Conservation (phyloP, 2,329 filamentous ascomycete genomes). For the Cytospora mali region DNA sequence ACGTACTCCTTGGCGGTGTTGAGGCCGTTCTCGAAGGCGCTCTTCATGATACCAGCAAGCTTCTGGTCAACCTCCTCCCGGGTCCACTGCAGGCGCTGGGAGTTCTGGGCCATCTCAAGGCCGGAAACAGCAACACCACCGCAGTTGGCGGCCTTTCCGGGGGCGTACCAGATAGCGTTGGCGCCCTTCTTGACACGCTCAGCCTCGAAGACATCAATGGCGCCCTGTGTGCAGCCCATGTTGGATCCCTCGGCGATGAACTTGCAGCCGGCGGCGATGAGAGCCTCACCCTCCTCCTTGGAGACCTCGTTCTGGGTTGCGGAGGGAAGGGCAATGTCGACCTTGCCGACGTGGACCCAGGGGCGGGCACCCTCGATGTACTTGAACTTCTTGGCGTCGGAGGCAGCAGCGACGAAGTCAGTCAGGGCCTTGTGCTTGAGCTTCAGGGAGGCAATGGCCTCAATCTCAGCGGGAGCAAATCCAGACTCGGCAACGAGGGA, state of each 20-base stretch:
- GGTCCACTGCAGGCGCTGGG: constrained; percentile 78
- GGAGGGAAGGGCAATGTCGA: constrained; percentile 89
- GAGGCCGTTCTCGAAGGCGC: constrained; percentile 86
- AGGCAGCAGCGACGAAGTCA: constrained; percentile 43
- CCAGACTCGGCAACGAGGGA: constrained; percentile 72
- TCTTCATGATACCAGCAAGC: constrained; percentile 94
- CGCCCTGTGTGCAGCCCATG: constrained; percentile 97
- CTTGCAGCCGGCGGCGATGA: constrained; percentile 74
- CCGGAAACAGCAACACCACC: constrained; percentile 97
- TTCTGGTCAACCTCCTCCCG: constrained; percentile 86
- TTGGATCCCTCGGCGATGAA: constrained; percentile 97
- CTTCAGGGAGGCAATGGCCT: constrained; percentile 82
- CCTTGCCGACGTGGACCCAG: constrained; percentile 85
- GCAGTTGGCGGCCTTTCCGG: constrained; percentile 95
- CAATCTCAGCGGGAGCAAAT: constrained; percentile 80
- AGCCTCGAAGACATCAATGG: constrained; percentile 90
- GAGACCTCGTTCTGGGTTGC: constrained; percentile 98
- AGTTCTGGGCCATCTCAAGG: constrained; percentile 99
- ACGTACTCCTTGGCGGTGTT: constrained; percentile 90
- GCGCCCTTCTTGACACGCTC: constrained; percentile 70
- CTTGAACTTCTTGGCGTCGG: constrained; percentile 66
- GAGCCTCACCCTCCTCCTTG: constrained; percentile 82
- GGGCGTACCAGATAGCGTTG: constrained; percentile 87
- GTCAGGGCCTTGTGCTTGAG: constrained; percentile 81
- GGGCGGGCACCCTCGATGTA: constrained; percentile 87